Evolutionary conservation across 2,329 filamentous ascomycete genomes (phyloP).

Genomic region (Tothia fuscella): DNA sequence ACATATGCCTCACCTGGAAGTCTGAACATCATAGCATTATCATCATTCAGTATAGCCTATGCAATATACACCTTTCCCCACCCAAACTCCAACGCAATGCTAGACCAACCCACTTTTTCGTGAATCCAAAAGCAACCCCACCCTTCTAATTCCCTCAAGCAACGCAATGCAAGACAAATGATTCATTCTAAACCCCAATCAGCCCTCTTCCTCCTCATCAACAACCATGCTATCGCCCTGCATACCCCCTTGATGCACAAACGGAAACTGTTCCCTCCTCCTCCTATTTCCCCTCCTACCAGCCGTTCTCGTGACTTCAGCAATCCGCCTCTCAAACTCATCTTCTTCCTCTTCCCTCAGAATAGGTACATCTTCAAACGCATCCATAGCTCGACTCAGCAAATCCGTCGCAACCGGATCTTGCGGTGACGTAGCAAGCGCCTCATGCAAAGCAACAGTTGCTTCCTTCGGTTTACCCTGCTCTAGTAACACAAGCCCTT

Average conservation of each 20-base stretch:
- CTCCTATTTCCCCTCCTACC: slow-evolving; percentile 39
- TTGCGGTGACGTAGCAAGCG: slow-evolving; percentile 64
- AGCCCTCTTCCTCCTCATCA: slow-evolving; percentile 35
- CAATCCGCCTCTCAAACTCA: slow-evolving; percentile 36
- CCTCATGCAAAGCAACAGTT: slow-evolving; percentile 72
- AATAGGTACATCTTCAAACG: slow-evolving; percentile 23
- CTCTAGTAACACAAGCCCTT: slow-evolving; percentile 75
- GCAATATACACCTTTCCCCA: too few relatives aligned
- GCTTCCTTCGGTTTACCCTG: slow-evolving; percentile 64
- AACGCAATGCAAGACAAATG: neutral
- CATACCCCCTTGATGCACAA: slow-evolving; percentile 26
- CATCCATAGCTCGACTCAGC: slow-evolving; percentile 51
- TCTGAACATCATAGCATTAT: too few relatives aligned
- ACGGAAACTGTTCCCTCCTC: slow-evolving; percentile 36
- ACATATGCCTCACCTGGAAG: too few relatives aligned
- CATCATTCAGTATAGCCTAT: too few relatives aligned
- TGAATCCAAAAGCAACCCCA: too few relatives aligned
- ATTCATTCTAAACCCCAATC: neutral
- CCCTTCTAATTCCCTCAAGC: too few relatives aligned
- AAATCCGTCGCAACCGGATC: slow-evolving; percentile 73
- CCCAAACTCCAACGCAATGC: too few relatives aligned
- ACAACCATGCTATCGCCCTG: slow-evolving; percentile 42
- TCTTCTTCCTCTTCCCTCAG: slow-evolving; percentile 13
- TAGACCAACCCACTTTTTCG: too few relatives aligned
- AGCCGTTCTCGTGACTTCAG: slow-evolving; percentile 1